Percentiles rank a stretch among this genome's conserved stretches.
Conservation (phyloP, 2,329 filamentous ascomycete genomes). For the Penicillium sp. region DNA sequence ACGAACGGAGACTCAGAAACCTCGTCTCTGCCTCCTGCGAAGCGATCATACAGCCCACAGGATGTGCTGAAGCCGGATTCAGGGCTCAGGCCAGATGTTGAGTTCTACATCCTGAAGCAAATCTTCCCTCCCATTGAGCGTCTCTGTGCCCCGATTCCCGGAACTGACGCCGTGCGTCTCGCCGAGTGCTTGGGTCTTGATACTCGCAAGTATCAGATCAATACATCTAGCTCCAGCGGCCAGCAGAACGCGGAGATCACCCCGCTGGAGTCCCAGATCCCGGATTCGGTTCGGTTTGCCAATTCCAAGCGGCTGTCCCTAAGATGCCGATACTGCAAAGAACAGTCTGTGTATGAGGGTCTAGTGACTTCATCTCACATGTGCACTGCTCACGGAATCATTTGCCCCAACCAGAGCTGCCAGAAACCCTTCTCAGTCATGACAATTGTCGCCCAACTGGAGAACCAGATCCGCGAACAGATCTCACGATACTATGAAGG, state of each 20-base stretch:
- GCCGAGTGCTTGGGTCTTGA: conserved; percentile 92
- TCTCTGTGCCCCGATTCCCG: conserved; percentile 88
- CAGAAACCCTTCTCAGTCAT: conserved; percentile 57
- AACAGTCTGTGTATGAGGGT: conserved; percentile 65
- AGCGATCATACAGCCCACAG: conserved; percentile 77
- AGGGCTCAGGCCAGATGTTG: conserved; percentile 75
- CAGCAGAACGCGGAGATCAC: conserved; percentile 63
- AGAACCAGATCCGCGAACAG: conserved; percentile 68
- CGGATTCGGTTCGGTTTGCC: conserved; percentile 80
- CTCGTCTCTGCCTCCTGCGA: conserved; percentile 57
- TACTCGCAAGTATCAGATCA: conserved; percentile 72
- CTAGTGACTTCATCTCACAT: conserved; percentile 51
- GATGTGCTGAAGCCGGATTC: conserved; percentile 73
- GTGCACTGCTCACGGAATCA: conserved; percentile 64
- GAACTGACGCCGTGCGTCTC: conserved; percentile 79
- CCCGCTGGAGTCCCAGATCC: conserved; percentile 86
- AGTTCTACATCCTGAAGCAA: conserved; percentile 97
- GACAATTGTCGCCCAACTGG: conserved; percentile 74
- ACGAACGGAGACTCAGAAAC: conserved; percentile 59
- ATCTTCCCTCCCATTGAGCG: conserved; percentile 96
- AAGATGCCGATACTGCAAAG: conserved; percentile 72
- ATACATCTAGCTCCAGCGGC: conserved; percentile 46
- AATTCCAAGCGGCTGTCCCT: conserved; percentile 68
- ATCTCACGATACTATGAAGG: conserved; percentile 83
- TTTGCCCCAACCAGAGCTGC: conserved; percentile 60